These are phyloP conservation scores for Fusarium sp. DNA, from an alignment of 2,329 filamentous ascomycete species.

Conservation along the genomic window DNA sequence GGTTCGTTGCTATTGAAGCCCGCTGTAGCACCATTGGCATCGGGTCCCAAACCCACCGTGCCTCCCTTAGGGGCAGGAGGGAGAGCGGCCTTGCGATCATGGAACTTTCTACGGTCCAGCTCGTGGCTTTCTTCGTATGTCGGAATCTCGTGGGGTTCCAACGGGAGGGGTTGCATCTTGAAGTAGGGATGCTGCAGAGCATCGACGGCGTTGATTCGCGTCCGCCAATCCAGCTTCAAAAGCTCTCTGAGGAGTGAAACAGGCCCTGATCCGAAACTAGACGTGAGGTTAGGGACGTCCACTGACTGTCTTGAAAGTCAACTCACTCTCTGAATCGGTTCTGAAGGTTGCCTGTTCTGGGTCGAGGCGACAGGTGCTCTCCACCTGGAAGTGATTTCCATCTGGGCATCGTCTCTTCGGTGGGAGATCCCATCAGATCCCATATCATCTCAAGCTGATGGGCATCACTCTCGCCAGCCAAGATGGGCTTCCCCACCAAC, in stretches of 20 bases:
- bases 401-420: slow-evolving; percentile 90
- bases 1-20: slow-evolving; percentile 65
- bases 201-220: slow-evolving; percentile 91
- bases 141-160: slow-evolving; percentile 87
- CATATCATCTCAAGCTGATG: slow-evolving; percentile 96
- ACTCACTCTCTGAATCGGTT: slow-evolving; percentile 79
- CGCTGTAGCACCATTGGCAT: slow-evolving; percentile 58
- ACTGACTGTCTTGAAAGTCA: neutral
- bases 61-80: slow-evolving; percentile 94
- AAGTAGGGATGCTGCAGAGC: slow-evolving; percentile 95
- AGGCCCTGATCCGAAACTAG: slow-evolving; percentile 75
- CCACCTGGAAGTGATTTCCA: slow-evolving; percentile 87
- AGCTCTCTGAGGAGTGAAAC: slow-evolving; percentile 85
- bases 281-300: slow-evolving; percentile 22
- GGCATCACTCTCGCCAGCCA: slow-evolving; percentile 87
- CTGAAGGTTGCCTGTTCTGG: slow-evolving; percentile 73
- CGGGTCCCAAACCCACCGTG: slow-evolving; percentile 81
- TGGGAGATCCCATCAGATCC: slow-evolving; percentile 90
- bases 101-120: slow-evolving; percentile 90
- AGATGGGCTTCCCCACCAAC: slow-evolving; percentile 92
- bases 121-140: slow-evolving; percentile 95
- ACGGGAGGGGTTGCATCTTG: slow-evolving; percentile 79
- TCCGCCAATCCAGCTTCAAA: slow-evolving; percentile 88
- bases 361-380: slow-evolving; percentile 75
- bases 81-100: slow-evolving; percentile 84